Base-by-base conservation (phyloP, 768 basidiomycete species). In the Tubosaeta brunneosetosa region DNA sequence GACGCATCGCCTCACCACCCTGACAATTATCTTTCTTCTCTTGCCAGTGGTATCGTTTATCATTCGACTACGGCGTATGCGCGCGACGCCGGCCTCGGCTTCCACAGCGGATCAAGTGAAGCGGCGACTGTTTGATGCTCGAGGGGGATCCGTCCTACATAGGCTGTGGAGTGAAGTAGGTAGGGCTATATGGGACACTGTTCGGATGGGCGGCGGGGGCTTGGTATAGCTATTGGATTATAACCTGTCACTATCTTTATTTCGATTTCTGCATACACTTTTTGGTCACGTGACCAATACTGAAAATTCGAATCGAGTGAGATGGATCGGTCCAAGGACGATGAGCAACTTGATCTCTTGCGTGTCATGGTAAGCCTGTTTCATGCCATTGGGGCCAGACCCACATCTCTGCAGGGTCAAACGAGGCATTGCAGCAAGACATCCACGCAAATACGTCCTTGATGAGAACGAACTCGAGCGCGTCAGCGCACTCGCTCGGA, bases 391-490 rank as follows among this genome's bases (percentile, higher is more conserved):
- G 14, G 29, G 8, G 16, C 11, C 10, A 14, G 12, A 19, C 49
- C 52, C 34, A 52, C 36, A 45, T 16, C 12, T 51, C 55, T 53
- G 4, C 31, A 84, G 83, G 92, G 87, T 97, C 26, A 83, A 83
- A 56, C 80, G 88, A 49, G 94, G 97, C 9, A 81, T 84, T 16
- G 75, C 94, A 3, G 74, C 77, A 3, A 78, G 77, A 43, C 79
- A 93, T 58, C 95, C 97, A 2, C 71, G 75, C 64, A 92, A 89
- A 74, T 98, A 98, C 69, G 78, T 88, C 47, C 83, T 98, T 29
- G 92, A 97, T 63, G 91, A 94, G 63, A 73, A 81, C 47, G 97
- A 99, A 70, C 77, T 98, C 12, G 83, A 88, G 64, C 83, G 97
- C 25, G 91, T 98, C 46, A 92, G 91, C 59, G 78, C 85, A 19